phyloP scores from a whole-genome alignment of 2,329 filamentous ascomycete species.

The Calonectria fujianensis region DNA sequence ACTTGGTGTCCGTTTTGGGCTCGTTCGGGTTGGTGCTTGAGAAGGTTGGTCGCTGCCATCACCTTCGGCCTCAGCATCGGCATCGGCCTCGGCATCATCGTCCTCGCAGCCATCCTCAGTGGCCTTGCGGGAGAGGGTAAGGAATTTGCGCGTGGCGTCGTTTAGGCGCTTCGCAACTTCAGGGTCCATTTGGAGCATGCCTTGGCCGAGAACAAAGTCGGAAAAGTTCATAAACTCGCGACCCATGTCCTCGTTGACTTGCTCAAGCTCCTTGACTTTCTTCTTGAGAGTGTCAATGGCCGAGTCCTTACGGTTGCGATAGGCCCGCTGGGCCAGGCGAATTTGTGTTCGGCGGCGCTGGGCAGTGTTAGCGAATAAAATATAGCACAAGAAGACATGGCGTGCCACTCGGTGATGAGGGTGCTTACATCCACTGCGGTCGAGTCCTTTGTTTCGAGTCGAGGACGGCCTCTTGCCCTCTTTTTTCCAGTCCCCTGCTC shows the following conservation, averaged over 20 bases:
- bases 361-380: slow-evolving; percentile 49
- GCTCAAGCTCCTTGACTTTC: slow-evolving; percentile 81
- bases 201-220: slow-evolving; percentile 74
- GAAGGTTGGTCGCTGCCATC: background rate
- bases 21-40: background rate
- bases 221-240: slow-evolving; percentile 81
- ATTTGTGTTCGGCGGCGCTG: slow-evolving; percentile 91
- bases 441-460: slow-evolving; percentile 85
- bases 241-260: slow-evolving; percentile 83
- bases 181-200: slow-evolving; percentile 74
- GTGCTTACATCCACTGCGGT: slow-evolving; percentile 84
- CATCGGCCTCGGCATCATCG: slow-evolving; percentile 1
- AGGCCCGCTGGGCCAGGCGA: slow-evolving; percentile 88
- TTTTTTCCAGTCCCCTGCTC: slow-evolving; percentile 70
- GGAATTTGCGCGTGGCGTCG: slow-evolving; percentile 74
- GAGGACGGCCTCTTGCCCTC: slow-evolving; percentile 82
- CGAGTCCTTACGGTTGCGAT: slow-evolving; percentile 88
- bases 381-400: background rate
- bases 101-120: slow-evolving; percentile 57
- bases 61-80: slow-evolving; percentile 27
- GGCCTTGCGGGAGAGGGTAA: slow-evolving; percentile 70
- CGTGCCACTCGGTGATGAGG: slow-evolving; percentile 54
- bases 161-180: slow-evolving; percentile 75
- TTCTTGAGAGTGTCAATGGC: slow-evolving; percentile 84
- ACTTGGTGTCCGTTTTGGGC: slow-evolving; percentile 25